These are phyloP conservation scores for Scedosporium apiospermum DNA, from an alignment of 2,329 filamentous ascomycete species.

Conservation along the genomic window DNA sequence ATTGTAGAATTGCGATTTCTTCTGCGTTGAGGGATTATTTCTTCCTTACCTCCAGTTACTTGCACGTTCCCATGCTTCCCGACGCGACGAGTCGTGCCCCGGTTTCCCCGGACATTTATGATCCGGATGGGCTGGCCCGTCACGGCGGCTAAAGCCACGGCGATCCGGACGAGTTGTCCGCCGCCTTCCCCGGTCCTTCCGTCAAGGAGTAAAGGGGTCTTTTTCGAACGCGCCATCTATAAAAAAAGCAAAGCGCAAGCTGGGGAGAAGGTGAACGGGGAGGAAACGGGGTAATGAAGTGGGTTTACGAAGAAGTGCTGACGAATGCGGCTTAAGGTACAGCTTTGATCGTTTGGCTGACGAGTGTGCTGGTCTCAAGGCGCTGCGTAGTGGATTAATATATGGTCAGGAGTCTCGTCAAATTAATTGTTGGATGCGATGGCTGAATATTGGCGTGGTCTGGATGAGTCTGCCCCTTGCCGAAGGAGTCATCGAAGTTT, in stretches of 20 bases:
- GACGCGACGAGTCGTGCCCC: slow-evolving; percentile 17
- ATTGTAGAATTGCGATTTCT: not conserved
- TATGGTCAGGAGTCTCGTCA: too few relatives aligned
- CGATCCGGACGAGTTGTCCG: slow-evolving; percentile 50
- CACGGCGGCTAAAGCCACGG: slow-evolving; percentile 45
- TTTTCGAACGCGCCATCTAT: slow-evolving; percentile 18
- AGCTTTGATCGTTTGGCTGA: too few relatives aligned
- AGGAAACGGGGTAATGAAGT: not conserved
- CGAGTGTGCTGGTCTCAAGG: too few relatives aligned
- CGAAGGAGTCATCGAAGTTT: not conserved
- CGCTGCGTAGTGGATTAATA: too few relatives aligned
- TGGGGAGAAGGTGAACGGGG: not conserved
- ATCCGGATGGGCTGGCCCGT: slow-evolving; percentile 44
- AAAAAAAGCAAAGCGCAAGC: not conserved
- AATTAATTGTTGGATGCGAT: too few relatives aligned
- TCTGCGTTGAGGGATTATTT: not conserved
- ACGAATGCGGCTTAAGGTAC: too few relatives aligned
- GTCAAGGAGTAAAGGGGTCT: slow-evolving; percentile 27
- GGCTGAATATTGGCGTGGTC: not conserved
- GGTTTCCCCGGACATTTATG: slow-evolving; percentile 45
- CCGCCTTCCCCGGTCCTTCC: slow-evolving; percentile 52
- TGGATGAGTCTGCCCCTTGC: not conserved
- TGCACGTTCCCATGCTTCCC: slow-evolving; percentile 18
- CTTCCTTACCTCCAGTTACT: slow-evolving; percentile 5
- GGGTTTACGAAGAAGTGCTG: too few relatives aligned